A percentile compares a stretch with the other conserved stretches of the same genome.
phyloP scores from a whole-genome alignment of 441 rosid species.

The Theobroma grandiflorum region DNA sequence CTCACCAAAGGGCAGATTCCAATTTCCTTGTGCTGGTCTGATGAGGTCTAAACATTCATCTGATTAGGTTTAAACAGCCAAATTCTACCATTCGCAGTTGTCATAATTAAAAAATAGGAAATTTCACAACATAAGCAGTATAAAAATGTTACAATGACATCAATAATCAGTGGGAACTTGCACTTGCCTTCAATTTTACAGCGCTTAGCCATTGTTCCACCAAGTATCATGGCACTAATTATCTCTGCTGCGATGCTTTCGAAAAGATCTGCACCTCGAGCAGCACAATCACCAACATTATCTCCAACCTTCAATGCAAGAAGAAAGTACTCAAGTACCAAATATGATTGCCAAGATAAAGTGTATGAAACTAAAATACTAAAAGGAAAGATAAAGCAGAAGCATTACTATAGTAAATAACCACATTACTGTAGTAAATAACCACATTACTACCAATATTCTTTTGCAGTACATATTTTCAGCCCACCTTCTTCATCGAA shows the following conservation, averaged over 20 bases:
- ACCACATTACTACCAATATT: neutral
- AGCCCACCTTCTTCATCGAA: neutral
- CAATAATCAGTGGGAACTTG: neutral
- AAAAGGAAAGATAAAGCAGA: neutral
- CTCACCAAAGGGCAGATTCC: neutral
- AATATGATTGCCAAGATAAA: slow-evolving; percentile 7
- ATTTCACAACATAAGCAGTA: neutral
- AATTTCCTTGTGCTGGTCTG: neutral
- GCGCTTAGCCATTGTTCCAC: slow-evolving; percentile 95
- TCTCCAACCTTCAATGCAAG: slow-evolving; percentile 78
- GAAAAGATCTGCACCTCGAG: slow-evolving; percentile 99
- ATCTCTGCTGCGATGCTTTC: slow-evolving; percentile 99
- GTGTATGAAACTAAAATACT: too few relatives aligned
- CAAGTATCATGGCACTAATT: slow-evolving; percentile 98
- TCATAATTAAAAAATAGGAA: neutral
- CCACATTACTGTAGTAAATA: neutral
- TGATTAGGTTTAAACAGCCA: neutral
- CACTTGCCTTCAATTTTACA: slow-evolving; percentile 93
- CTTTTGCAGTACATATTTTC: slow-evolving; percentile 3
- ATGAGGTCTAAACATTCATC: neutral
- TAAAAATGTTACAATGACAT: slow-evolving; percentile 2
- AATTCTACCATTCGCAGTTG: neutral
- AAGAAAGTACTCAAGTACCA: slow-evolving; percentile 31
- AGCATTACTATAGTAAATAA: neutral
- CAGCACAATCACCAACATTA: slow-evolving; percentile 99